A percentile compares a stretch with the other conserved stretches of the same genome.
Conservation (phyloP, 2,329 filamentous ascomycete genomes). For the Magnaporthiopsis poae region DNA sequence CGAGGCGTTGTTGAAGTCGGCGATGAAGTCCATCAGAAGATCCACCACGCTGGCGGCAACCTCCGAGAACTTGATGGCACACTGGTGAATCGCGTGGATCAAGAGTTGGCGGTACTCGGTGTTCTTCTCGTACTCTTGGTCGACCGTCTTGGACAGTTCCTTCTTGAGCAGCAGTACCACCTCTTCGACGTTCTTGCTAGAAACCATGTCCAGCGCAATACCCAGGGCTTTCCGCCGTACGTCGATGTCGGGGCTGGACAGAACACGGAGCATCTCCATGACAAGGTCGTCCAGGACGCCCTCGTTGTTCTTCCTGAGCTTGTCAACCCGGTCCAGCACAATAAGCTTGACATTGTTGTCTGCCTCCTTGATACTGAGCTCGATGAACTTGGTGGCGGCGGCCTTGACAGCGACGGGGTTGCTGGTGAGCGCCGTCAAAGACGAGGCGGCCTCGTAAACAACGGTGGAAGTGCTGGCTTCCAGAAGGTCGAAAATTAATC, state of each 20-base stretch:
- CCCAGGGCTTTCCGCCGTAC: slow-evolving; percentile 83
- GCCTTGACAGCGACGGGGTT: slow-evolving; percentile 98
- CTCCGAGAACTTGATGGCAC: slow-evolving; percentile 97
- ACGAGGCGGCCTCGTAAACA: slow-evolving; percentile 93
- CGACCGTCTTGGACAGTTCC: slow-evolving; percentile 91
- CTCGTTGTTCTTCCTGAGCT: slow-evolving; percentile 62
- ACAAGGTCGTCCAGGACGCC: slow-evolving; percentile 83
- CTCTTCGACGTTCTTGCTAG: slow-evolving; percentile 96
- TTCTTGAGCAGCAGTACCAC: slow-evolving; percentile 95
- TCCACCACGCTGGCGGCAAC: slow-evolving; percentile 94
- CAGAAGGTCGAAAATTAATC: slow-evolving; percentile 90
- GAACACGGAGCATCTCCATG: slow-evolving; percentile 92
- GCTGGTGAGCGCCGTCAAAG: slow-evolving; percentile 81
- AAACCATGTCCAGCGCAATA: slow-evolving; percentile 93
- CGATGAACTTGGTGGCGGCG: slow-evolving; percentile 89
- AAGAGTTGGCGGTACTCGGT: slow-evolving; percentile 87
- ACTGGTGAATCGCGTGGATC: slow-evolving; percentile 95
- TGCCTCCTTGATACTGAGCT: slow-evolving; percentile 91
- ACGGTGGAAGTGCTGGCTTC: slow-evolving; percentile 90
- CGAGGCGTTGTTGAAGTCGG: slow-evolving; percentile 92
- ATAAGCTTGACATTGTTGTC: slow-evolving; percentile 99
- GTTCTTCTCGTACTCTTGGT: slow-evolving; percentile 98
- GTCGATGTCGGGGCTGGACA: slow-evolving; percentile 91
- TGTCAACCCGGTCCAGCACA: slow-evolving; percentile 79
- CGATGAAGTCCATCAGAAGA: slow-evolving; percentile 96